Evolutionary conservation across 148 eudicot species (phyloP), one percentile per base, ranked within the genome.

Genomic region (Nepenthes gracilis): DNA sequence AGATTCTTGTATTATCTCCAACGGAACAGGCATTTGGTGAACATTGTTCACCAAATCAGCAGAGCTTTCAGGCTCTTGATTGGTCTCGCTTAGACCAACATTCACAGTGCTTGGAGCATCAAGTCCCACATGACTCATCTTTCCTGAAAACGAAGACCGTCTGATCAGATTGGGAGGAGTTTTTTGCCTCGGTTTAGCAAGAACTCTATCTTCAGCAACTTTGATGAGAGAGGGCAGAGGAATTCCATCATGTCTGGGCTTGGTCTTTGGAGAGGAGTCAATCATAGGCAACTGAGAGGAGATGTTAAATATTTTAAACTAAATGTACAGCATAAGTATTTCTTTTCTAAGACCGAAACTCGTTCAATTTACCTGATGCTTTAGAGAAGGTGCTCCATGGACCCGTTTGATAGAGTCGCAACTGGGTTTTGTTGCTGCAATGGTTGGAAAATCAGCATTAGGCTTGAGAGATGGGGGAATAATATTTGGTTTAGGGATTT

Each of bases 201-300:
- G 62, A 52, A 57, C 51, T 67, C 83, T 82, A 64, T 90, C 92
- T 66, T 88, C 94, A 63, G 67, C 63, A 38, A 69, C 67, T 62
- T 74, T 73, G 54, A 69, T 80, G 36, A 60, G 13, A 45, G 74
- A 67, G 65, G 78, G 63, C 4, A 83, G 78, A 64, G 72, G 76
- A 64, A 66, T 66, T 15, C 68, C 83, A 54, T 89, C 99, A 66
- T 79, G 73, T 67, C 81, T 87, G 40, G 84, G 80, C 72, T 74
- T 81, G 13, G 87, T 79, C 86, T 89, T 89, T 9, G 83, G 83
- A 5, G 81, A 72, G 54, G 81, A 80, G 34, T 89, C 88, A 64
- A 77, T 65, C 47, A 63, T 48, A 12, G 88, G 85, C 33, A 83
- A 74, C 99, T 94, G 80, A 79, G 61, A 32, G 58, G 11, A n/a